Evolutionary conservation across 108 stramenopile genomes (phyloP).

Genomic region (Skeletonema menzelii): DNA sequence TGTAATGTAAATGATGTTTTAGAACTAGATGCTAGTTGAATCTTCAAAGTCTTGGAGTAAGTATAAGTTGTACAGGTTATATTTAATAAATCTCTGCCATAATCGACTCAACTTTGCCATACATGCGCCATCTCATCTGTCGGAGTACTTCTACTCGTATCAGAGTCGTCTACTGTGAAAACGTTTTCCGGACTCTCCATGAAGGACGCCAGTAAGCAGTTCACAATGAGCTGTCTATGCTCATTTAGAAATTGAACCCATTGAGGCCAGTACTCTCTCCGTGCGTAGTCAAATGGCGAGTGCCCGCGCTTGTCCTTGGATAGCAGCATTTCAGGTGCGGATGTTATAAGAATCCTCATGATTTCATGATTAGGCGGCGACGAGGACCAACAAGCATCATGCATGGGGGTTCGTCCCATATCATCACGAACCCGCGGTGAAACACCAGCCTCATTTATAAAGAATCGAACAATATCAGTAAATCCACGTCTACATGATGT

Average conservation of each 20-base stretch:
- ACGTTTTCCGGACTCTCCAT: constrained; percentile 15
- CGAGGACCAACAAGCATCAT: constrained; percentile 77
- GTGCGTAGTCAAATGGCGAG: constrained; percentile 79
- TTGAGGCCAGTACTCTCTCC: constrained; percentile 65
- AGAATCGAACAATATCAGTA: constrained; percentile 48
- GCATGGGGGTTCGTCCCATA: constrained; percentile 72
- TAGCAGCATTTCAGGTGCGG: constrained; percentile 58
- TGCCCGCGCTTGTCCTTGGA: constrained; percentile 71
- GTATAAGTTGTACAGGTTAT: neutral
- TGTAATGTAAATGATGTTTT: too few species aligned
- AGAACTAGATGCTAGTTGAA: too few species aligned
- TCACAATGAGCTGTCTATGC: constrained; percentile 40
- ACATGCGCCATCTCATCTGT: neutral
- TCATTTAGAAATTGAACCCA: constrained; percentile 46
- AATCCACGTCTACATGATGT: constrained; percentile 72
- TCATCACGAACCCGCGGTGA: constrained; percentile 59
- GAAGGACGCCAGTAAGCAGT: constrained; percentile 25
- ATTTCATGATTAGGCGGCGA: constrained; percentile 32
- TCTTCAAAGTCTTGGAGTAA: too few species aligned
- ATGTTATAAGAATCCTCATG: constrained; percentile 28
- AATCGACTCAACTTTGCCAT: too few species aligned
- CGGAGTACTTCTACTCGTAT: neutral
- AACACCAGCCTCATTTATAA: constrained; percentile 57
- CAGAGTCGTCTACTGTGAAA: neutral
- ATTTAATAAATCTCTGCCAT: neutral